phyloP scores from a whole-genome alignment of 176 grass and related monocot genomes.

The Oryza glumipatula region DNA sequence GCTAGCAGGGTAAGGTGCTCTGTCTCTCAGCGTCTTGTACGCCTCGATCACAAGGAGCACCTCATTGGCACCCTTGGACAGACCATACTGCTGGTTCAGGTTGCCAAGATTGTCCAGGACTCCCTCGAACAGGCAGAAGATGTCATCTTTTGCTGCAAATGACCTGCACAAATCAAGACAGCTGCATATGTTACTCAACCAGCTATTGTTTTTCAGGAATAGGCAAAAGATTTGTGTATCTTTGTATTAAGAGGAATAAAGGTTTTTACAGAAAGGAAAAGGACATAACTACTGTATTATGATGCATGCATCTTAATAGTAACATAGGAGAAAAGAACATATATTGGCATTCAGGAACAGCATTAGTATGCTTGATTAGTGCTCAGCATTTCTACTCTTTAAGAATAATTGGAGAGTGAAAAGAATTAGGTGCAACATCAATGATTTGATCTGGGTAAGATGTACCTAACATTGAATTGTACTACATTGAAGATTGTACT shows the following conservation, averaged over 20 bases:
- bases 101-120: conserved; percentile 74
- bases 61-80: conserved; percentile 83
- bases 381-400: neutral
- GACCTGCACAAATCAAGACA: conserved; percentile 48
- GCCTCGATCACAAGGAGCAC: conserved; percentile 79
- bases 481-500: neutral
- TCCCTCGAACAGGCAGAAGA: conserved; percentile 95
- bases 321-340: neutral
- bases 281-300: no score
- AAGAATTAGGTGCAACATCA: conserved; percentile 29
- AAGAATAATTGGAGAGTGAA: neutral
- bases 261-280: no score
- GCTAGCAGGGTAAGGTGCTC: conserved; percentile 81
- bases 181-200: neutral
- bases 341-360: neutral
- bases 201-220: neutral
- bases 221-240: no score
- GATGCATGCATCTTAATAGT: neutral
- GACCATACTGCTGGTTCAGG: conserved; percentile 82
- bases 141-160: conserved; percentile 84
- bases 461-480: conserved; percentile 16
- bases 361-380: neutral
- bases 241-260: no score
- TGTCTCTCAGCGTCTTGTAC: conserved; percentile 81
- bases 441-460: conserved; percentile 4